Percentiles rank a stretch among this genome's conserved stretches.
These are phyloP conservation scores for Diversispora epigaea DNA, from an alignment of 192 early-diverging fungal genomes.

Conservation along the genomic window DNA sequence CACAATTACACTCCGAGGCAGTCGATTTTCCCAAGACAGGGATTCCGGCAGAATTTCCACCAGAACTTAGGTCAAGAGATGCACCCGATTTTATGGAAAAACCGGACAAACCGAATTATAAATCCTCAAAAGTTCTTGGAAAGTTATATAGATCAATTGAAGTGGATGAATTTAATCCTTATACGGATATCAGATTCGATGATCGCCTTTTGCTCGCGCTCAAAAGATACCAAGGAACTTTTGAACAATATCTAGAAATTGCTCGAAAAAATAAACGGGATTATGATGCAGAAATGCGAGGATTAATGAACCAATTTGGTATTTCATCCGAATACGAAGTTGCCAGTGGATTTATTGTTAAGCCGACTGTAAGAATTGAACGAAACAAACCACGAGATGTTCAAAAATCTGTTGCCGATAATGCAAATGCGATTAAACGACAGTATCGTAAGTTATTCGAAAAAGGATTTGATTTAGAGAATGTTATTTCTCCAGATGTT, in stretches of 20 bases:
- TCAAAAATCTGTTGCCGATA: slow-evolving; percentile 46
- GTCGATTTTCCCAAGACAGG: slow-evolving; percentile 78
- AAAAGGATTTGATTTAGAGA: slow-evolving; percentile 36
- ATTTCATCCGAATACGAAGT: slow-evolving; percentile 46
- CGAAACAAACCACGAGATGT: slow-evolving; percentile 54
- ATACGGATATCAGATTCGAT: slow-evolving; percentile 44
- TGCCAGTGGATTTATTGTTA: slow-evolving; percentile 42
- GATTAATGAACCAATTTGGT: slow-evolving; percentile 68
- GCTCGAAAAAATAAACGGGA: slow-evolving; percentile 40
- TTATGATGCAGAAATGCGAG: slow-evolving; percentile 56
- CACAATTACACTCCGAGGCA: slow-evolving; percentile 67
- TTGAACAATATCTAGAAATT: slow-evolving; percentile 52
- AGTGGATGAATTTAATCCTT: slow-evolving; percentile 43
- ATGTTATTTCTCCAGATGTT: slow-evolving; percentile 26
- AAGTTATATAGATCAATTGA: slow-evolving; percentile 53
- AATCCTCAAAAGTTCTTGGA: slow-evolving; percentile 55
- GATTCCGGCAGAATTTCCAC: slow-evolving; percentile 49
- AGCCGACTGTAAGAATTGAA: slow-evolving; percentile 39
- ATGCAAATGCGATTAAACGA: slow-evolving; percentile 36
- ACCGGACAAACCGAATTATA: slow-evolving; percentile 48
- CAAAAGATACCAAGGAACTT: no score
- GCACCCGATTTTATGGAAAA: slow-evolving; percentile 81
- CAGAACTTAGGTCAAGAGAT: slow-evolving; percentile 40
- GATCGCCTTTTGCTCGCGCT: slow-evolving; percentile 42
- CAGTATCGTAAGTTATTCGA: slow-evolving; percentile 53